Percentiles rank a stretch among this genome's conserved stretches.
Conservation (phyloP, 352 stramenopile species). For the Pythium coloratum region DNA sequence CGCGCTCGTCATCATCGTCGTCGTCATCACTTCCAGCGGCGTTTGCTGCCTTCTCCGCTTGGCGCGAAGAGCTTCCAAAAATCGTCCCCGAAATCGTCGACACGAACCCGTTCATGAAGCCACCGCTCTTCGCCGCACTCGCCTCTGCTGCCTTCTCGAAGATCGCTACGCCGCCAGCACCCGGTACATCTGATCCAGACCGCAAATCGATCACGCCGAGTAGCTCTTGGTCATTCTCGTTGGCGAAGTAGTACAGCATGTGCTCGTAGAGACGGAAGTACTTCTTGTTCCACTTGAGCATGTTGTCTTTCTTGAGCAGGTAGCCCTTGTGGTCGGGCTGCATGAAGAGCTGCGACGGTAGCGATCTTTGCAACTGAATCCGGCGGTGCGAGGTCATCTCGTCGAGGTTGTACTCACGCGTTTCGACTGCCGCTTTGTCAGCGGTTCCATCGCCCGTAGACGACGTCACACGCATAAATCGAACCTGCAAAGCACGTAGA, state of each 20-base stretch:
- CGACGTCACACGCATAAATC: conserved; percentile 86
- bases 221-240: conserved; percentile 81
- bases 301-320: conserved; percentile 85
- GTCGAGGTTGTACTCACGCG: conserved; percentile 87
- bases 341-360: conserved; percentile 80
- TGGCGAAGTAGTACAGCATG: conserved; percentile 89
- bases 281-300: conserved; percentile 89
- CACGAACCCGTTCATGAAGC: conserved; percentile 82
- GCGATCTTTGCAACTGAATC: conserved; percentile 81
- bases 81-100: conserved; percentile 79
- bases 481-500: conserved; percentile 75
- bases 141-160: conserved; percentile 74
- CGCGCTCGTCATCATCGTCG: conserved; percentile 54
- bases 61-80: conserved; percentile 61
- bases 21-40: conserved; percentile 43
- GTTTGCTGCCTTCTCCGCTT: conserved; percentile 41
- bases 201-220: conserved; percentile 83
- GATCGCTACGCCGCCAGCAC: conserved; percentile 76
- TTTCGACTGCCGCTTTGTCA: conserved; percentile 81
- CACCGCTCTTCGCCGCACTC: conserved; percentile 38
- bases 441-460: conserved; percentile 56
- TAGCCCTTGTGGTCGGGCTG: conserved; percentile 79
- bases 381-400: conserved; percentile 77
- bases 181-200: conserved; percentile 62
- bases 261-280: conserved; percentile 88